Evolutionary conservation across 495 filamentous ascomycete genomes (phyloP), one percentile per base, ranked within the genome.

Genomic region (Beverwykella pulmonaria): DNA sequence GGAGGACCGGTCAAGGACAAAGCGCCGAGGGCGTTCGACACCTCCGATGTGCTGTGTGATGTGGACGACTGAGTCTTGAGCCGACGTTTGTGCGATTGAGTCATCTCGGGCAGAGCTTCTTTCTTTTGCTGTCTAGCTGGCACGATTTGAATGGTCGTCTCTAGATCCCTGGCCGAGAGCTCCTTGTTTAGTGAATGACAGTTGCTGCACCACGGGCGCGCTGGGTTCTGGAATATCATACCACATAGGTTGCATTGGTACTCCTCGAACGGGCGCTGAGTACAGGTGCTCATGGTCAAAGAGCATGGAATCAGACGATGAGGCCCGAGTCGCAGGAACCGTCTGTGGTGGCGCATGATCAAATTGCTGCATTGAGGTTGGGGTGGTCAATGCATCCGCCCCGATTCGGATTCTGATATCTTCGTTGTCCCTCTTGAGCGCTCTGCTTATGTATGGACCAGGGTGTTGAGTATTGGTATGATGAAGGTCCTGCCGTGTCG

Each of bases 301-400:
- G 4, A 78, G 64, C 74, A 78, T 76, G 7, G 71, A 61, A 57
- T 78, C 74, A 44, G 63, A 53, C 53, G 67, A 61, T 59, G 55
- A 22, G 57, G 19, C 17, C 47, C 56, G 30, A 36, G 64, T 7
- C 55, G 57, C 14, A 61, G 27, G 23, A 57, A 34, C 57, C 55
- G 25, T 26, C 61, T 73, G 30, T n/a, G 53, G 44, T 7, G 1
- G 26, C 46, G 22, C 30, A 46, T 36, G 32, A 41, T 62, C 47
- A 53, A 50, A 68, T 29, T 56, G 55, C 9, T 57, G 49, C 1
- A 53, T 61, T 1, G 73, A 66, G 5, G 63, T 74, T 19, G 70
- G 65, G 41, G 29, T 75, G 34, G 58, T 59, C 36, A 75, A 64
- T 59, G 76, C 76, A 60, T 73, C 74, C 9, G 70, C 72, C 25